These are phyloP conservation scores for Cladosporium sp. DNA, from an alignment of 2,329 filamentous ascomycete genomes.

Conservation along the genomic window DNA sequence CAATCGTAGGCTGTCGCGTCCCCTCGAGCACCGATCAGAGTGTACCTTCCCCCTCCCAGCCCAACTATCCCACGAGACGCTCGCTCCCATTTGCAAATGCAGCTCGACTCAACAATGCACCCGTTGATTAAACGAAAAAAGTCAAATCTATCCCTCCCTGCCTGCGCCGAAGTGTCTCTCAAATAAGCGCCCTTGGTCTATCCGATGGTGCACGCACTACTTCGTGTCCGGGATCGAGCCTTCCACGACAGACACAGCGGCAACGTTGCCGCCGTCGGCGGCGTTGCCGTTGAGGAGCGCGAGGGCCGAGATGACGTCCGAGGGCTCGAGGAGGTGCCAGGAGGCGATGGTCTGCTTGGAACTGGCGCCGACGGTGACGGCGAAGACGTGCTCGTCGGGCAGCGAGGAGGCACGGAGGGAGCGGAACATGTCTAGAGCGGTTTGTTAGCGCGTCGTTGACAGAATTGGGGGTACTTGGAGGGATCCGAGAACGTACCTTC, in stretches of 20 bases:
- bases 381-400: constrained; percentile 66
- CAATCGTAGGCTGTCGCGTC: too few relatives aligned
- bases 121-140: too few relatives aligned
- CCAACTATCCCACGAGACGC: too few relatives aligned
- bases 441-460: constrained; percentile 18
- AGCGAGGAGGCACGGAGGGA: constrained; percentile 57
- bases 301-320: constrained; percentile 63
- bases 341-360: constrained; percentile 86
- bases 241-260: constrained; percentile 26
- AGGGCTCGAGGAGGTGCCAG: constrained; percentile 83
- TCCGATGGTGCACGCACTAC: not conserved
- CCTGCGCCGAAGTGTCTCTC: not conserved
- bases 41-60: too few relatives aligned
- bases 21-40: too few relatives aligned
- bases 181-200: not conserved
- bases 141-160: too few relatives aligned
- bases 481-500: constrained; percentile 60
- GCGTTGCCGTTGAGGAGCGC: constrained; percentile 29
- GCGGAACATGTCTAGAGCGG: constrained; percentile 66
- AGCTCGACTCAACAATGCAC: too few relatives aligned
- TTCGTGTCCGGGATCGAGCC: constrained; percentile 21
- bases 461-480: not conserved
- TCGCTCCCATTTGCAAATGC: too few relatives aligned
- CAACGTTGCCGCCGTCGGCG: constrained; percentile 25
- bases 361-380: constrained; percentile 84